Percentiles rank a stretch among this genome's conserved stretches.
Evolutionary conservation across 2,329 filamentous ascomycete genomes (phyloP).

Genomic region (Fusarium clavum): DNA sequence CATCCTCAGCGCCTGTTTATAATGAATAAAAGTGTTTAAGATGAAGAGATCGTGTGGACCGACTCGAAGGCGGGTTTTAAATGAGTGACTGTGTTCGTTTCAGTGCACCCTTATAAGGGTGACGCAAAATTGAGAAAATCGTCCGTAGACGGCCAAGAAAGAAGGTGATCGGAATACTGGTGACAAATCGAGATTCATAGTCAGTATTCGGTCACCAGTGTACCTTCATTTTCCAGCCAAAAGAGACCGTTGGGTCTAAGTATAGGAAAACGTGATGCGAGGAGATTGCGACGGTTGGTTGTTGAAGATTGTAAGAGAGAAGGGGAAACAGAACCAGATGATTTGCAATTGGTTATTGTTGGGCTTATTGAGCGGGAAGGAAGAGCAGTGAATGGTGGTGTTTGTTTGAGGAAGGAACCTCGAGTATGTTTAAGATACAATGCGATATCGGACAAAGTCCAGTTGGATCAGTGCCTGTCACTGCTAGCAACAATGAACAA

Average conservation of each 20-base stretch:
- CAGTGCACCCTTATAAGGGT: not conserved
- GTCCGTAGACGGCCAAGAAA: not conserved
- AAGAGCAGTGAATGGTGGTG: not conserved
- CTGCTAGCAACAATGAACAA: slow-evolving; percentile 6
- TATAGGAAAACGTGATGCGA: not conserved
- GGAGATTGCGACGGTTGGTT: not conserved
- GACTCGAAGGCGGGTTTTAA: not conserved
- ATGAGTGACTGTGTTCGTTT: not conserved
- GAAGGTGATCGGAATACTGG: not conserved
- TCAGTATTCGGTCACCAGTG: slow-evolving; percentile 1
- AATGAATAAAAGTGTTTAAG: not conserved
- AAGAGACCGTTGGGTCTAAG: slow-evolving; percentile 13
- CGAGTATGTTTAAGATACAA: not conserved
- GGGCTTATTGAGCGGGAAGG: not conserved
- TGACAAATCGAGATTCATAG: not conserved
- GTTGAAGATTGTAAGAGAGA: not conserved
- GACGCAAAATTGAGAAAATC: slow-evolving; percentile 11
- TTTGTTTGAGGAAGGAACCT: not conserved
- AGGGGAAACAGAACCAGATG: not conserved
- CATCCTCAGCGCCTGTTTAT: slow-evolving; percentile 32
- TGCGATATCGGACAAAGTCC: not conserved
- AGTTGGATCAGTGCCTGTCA: slow-evolving; percentile 4
- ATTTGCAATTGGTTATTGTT: not conserved
- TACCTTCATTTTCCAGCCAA: slow-evolving; percentile 10
- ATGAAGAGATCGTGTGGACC: not conserved